Conservation (phyloP, 768 basidiomycete species). For the Lactarius hatsudake region DNA sequence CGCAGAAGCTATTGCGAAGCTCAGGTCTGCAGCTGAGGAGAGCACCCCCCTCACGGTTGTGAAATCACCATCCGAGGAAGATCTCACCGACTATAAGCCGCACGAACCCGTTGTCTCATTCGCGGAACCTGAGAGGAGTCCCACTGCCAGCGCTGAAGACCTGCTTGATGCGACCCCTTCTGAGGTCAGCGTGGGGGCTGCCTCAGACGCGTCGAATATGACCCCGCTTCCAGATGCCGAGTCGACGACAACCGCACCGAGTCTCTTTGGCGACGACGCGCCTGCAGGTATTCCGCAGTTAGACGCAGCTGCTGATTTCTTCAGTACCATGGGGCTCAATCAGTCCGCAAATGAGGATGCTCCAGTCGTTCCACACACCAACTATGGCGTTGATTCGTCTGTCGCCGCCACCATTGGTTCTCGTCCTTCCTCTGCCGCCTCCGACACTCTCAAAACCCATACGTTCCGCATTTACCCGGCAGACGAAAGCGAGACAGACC, state of each 20-base stretch:
- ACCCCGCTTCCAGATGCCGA: slow-evolving; percentile 64
- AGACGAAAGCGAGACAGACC: slow-evolving; percentile 84
- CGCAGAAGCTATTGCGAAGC: slow-evolving; percentile 73
- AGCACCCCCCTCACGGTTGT: slow-evolving; percentile 29
- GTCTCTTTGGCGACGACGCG: slow-evolving; percentile 80
- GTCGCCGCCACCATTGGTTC: slow-evolving; percentile 96
- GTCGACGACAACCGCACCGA: slow-evolving; percentile 82
- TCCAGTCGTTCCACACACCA: slow-evolving; percentile 72
- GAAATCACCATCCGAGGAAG: slow-evolving; percentile 32
- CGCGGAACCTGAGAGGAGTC: slow-evolving; percentile 63
- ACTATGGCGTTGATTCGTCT: slow-evolving; percentile 79
- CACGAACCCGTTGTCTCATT: slow-evolving; percentile 84
- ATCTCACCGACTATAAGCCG: slow-evolving; percentile 43
- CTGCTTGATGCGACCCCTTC: slow-evolving; percentile 65
- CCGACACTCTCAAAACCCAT: slow-evolving; percentile 69
- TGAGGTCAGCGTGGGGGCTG: slow-evolving; percentile 63
- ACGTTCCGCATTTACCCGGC: slow-evolving; percentile 88
- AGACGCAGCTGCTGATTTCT: slow-evolving; percentile 80
- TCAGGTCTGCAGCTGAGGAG: slow-evolving; percentile 49
- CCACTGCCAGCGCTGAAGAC: slow-evolving; percentile 41
- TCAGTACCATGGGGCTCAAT: slow-evolving; percentile 67
- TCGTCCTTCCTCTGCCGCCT: slow-evolving; percentile 76
- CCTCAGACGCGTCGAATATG: slow-evolving; percentile 58
- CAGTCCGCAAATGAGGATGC: slow-evolving; percentile 42
- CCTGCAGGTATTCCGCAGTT: slow-evolving; percentile 60